A percentile compares a stretch with the other conserved stretches of the same genome.
phyloP scores from a whole-genome alignment of 306 rosid species.

The Corylus heterophylla region DNA sequence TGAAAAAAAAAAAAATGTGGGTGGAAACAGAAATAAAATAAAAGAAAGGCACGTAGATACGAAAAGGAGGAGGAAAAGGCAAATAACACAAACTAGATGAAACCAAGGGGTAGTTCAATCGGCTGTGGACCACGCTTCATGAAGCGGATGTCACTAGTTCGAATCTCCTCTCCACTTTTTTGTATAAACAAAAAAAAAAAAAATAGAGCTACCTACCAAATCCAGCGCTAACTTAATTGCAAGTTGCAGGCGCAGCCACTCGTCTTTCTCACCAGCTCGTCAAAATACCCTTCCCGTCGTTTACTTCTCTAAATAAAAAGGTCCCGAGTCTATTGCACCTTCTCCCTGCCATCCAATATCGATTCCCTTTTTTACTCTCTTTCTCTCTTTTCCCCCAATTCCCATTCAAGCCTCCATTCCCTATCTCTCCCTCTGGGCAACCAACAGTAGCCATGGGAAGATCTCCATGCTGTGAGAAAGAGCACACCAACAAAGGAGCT shows the following conservation, averaged over 20 bases:
- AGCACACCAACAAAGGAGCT: slow-evolving; percentile 75
- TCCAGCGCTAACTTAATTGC: slow-evolving; percentile 53
- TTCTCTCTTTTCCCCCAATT: too few relatives aligned
- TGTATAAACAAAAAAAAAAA: background rate
- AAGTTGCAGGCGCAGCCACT: slow-evolving; percentile 38
- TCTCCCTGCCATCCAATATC: slow-evolving; percentile 33
- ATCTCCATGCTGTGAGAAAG: slow-evolving; percentile 76
- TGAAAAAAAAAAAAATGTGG: background rate
- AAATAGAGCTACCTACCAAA: slow-evolving; percentile 59
- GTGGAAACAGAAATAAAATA: background rate
- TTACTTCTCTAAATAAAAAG: background rate
- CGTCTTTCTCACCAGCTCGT: slow-evolving; percentile 73
- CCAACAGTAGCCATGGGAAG: slow-evolving; percentile 41
- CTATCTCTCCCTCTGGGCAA: too few relatives aligned
- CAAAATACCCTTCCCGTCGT: slow-evolving; percentile 40
- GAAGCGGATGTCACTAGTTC: too few relatives aligned
- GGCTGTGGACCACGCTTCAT: too few relatives aligned
- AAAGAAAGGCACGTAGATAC: background rate
- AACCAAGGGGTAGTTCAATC: too few relatives aligned
- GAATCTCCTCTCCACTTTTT: too few relatives aligned
- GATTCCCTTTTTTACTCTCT: slow-evolving; percentile 43
- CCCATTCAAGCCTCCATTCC: background rate
- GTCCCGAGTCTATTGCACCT: slow-evolving; percentile 38
- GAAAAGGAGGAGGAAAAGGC: background rate
- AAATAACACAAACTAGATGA: slow-evolving; percentile 2